Conservation (phyloP, 2,329 filamentous ascomycete genomes). For the Alternaria viburni region DNA sequence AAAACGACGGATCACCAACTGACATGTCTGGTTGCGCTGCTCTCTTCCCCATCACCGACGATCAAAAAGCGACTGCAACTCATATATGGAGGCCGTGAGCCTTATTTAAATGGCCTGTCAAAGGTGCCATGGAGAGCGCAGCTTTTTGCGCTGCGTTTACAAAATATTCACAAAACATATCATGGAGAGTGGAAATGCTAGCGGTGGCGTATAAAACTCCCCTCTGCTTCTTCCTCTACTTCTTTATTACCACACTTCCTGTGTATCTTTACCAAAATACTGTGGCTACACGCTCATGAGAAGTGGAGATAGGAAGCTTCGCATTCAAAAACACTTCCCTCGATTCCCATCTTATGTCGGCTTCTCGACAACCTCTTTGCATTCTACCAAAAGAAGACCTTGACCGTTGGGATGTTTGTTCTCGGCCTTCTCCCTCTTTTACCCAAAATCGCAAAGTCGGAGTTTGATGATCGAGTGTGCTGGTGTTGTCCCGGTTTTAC, state of each 20-base stretch:
- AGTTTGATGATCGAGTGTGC: not conserved
- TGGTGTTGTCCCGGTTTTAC: not conserved
- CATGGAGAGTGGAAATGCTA: too few relatives aligned
- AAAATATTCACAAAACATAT: not conserved
- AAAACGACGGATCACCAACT: not conserved
- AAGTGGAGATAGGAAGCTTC: too few relatives aligned
- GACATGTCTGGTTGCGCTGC: not conserved
- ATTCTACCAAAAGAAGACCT: not conserved
- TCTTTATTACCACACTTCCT: not conserved
- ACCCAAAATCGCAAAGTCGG: fast-evolving
- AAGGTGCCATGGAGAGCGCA: not conserved
- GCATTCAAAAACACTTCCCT: not conserved
- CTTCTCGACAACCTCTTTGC: fast-evolving
- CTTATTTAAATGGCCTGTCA: too few relatives aligned
- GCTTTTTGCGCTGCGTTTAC: not conserved
- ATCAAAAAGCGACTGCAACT: too few relatives aligned
- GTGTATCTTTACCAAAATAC: not conserved
- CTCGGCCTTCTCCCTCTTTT: not conserved
- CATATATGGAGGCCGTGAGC: too few relatives aligned
- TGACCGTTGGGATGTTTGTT: too few relatives aligned
- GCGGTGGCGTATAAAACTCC: not conserved
- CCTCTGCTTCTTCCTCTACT: not conserved
- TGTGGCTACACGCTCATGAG: too few relatives aligned
- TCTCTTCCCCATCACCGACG: not conserved
- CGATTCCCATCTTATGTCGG: not conserved